Evolutionary conservation across 257 asterid species (phyloP).

Genomic region (Anisodus acutangulus): DNA sequence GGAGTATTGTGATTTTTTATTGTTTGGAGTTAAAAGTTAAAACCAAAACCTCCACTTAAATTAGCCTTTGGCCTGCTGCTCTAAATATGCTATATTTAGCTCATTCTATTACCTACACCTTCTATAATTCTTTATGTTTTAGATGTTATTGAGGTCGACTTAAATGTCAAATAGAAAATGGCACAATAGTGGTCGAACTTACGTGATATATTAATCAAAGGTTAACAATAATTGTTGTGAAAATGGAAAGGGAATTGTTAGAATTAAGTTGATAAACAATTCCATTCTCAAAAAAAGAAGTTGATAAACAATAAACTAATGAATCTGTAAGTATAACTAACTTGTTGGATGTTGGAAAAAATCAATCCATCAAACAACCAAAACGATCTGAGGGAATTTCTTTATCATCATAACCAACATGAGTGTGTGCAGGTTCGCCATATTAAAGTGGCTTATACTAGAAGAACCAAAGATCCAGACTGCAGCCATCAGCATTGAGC

Average conservation of each 20-base stretch:
- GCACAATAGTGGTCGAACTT: not conserved
- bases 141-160: conserved; percentile 5
- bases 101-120: not conserved
- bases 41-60: not conserved
- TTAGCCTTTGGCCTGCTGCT: not conserved
- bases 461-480: conserved; percentile 80
- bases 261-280: conserved; percentile 18
- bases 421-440: conserved; percentile 90
- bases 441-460: conserved; percentile 64
- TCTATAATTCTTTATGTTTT: not conserved
- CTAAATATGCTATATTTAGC: not conserved
- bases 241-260: not conserved
- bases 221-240: not conserved
- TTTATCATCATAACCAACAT: conserved; percentile 67
- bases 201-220: not conserved
- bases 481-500: conserved; percentile 69
- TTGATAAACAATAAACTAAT: conserved; percentile 28
- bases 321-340: conserved; percentile 32
- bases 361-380: conserved; percentile 46
- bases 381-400: conserved; percentile 49
- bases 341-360: conserved; percentile 26
- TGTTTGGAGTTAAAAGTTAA: conserved; percentile 16
- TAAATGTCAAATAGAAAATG: not conserved
- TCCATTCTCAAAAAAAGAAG: not conserved
- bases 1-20: not conserved